Evolutionary conservation across 2,329 filamentous ascomycete genomes (phyloP).

Genomic region (Botrytis fabae): DNA sequence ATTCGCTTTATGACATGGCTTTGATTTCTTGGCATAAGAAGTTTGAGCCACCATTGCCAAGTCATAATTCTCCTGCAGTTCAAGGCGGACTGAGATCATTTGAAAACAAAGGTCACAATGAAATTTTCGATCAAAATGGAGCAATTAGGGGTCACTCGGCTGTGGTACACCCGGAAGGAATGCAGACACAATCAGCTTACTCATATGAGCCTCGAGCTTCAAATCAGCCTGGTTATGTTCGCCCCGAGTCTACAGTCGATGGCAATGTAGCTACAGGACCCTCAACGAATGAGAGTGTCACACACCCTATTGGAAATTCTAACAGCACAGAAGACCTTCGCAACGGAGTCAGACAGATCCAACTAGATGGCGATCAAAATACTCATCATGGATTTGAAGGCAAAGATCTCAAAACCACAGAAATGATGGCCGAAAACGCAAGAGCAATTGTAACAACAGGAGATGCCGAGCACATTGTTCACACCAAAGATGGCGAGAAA

Average conservation of each 20-base stretch:
- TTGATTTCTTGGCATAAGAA: conserved; percentile 69
- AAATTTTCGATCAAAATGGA: conserved; percentile 39
- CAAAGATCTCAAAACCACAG: conserved; percentile 25
- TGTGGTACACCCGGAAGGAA: conserved; percentile 27
- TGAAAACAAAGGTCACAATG: conserved; percentile 29
- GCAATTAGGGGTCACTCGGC: conserved; percentile 39
- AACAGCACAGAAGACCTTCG: conserved; percentile 8
- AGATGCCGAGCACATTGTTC: conserved; percentile 35
- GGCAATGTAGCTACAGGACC: conserved; percentile 26
- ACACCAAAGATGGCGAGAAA: conserved; percentile 21
- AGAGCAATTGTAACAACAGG: conserved; percentile 32
- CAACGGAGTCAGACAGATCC: conserved; percentile 22
- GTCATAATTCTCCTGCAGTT: conserved; percentile 51
- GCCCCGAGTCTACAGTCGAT: neutral
- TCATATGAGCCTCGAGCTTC: conserved; percentile 26
- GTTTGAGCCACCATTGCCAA: conserved; percentile 60
- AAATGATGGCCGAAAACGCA: conserved; percentile 31
- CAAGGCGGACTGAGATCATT: conserved; percentile 35
- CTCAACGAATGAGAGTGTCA: conserved; percentile 30
- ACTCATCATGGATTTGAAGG: conserved; percentile 27
- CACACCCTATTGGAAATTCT: conserved; percentile 15
- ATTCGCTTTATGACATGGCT: conserved; percentile 73
- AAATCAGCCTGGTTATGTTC: conserved; percentile 28
- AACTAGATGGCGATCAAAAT: conserved; percentile 19
- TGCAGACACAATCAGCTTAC: conserved; percentile 28